Percentiles rank a stretch among this genome's conserved stretches.
Evolutionary conservation across 352 stramenopile genomes (phyloP).

Genomic region (Phytophthora europaea): DNA sequence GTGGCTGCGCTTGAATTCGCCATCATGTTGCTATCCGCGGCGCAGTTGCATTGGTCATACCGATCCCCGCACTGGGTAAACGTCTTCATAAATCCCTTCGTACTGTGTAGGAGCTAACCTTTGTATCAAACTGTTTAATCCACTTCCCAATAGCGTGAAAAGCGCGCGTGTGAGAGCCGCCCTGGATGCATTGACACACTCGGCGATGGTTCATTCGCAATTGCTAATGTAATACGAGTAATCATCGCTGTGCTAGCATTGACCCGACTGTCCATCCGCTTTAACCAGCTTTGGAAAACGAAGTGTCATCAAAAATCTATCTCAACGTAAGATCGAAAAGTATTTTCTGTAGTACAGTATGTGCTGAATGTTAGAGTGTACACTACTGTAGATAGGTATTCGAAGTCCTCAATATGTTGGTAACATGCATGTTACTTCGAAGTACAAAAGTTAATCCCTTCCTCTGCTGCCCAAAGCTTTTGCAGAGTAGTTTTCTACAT

Average conservation of each 20-base stretch:
- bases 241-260: conserved; percentile 27
- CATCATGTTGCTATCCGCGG: conserved; percentile 54
- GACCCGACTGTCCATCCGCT: conserved; percentile 25
- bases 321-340: too few relatives aligned
- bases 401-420: too few relatives aligned
- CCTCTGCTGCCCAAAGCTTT: too few relatives aligned
- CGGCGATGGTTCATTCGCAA: conserved; percentile 49
- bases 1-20: conserved; percentile 52
- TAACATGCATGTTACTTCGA: too few relatives aligned
- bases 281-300: conserved; percentile 32
- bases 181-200: conserved; percentile 45
- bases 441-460: too few relatives aligned
- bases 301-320: conserved; percentile 16
- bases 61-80: conserved; percentile 49
- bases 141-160: conserved; percentile 46
- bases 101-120: background rate
- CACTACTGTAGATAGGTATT: too few relatives aligned
- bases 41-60: conserved; percentile 54
- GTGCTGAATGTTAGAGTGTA: too few relatives aligned
- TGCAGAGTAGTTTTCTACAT: too few relatives aligned
- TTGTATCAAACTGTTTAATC: background rate
- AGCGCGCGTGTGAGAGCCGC: conserved; percentile 43
- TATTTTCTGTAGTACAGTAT: too few relatives aligned
- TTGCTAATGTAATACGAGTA: conserved; percentile 43
- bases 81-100: background rate